phyloP scores from a whole-genome alignment of 441 rosid species.

The Eutrema salsugineum region DNA sequence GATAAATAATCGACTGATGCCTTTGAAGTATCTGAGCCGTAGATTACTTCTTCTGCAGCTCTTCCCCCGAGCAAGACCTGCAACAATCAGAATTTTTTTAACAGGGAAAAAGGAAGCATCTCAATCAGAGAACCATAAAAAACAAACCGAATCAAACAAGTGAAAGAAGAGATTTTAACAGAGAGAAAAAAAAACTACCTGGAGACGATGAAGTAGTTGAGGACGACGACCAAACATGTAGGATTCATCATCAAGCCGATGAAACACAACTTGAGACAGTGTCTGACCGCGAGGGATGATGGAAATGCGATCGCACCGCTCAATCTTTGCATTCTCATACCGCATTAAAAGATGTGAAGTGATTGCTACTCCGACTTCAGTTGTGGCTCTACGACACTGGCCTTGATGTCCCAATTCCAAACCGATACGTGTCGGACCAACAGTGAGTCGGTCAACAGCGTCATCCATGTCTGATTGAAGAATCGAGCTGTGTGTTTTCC shows the following conservation, averaged over 20 bases:
- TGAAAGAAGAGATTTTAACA: not conserved
- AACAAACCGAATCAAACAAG: not conserved
- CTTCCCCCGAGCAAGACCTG: constrained; percentile 92
- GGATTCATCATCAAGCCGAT: constrained; percentile 85
- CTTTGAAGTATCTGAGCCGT: constrained; percentile 81
- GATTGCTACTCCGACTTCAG: constrained; percentile 86
- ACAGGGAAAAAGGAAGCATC: not conserved
- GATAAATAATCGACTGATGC: constrained; percentile 86
- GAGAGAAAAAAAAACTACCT: constrained; percentile 43
- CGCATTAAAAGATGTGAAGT: constrained; percentile 80
- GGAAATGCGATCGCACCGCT: constrained; percentile 84
- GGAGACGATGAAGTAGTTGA: constrained; percentile 89
- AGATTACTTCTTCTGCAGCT: constrained; percentile 94
- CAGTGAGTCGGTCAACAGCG: constrained; percentile 91
- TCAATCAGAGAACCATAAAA: not conserved
- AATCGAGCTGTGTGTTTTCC: constrained; percentile 69
- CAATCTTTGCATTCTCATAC: constrained; percentile 75
- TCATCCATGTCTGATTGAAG: constrained; percentile 85
- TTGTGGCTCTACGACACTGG: constrained; percentile 90
- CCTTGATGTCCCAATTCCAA: constrained; percentile 78
- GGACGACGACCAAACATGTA: constrained; percentile 92
- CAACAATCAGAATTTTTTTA: not conserved
- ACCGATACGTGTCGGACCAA: constrained; percentile 83
- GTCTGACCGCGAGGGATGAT: constrained; percentile 93
- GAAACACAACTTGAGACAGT: constrained; percentile 77